Base-by-base conservation (phyloP, 2,329 filamentous ascomycete genomes). In the Zymoseptoria brevis region DNA sequence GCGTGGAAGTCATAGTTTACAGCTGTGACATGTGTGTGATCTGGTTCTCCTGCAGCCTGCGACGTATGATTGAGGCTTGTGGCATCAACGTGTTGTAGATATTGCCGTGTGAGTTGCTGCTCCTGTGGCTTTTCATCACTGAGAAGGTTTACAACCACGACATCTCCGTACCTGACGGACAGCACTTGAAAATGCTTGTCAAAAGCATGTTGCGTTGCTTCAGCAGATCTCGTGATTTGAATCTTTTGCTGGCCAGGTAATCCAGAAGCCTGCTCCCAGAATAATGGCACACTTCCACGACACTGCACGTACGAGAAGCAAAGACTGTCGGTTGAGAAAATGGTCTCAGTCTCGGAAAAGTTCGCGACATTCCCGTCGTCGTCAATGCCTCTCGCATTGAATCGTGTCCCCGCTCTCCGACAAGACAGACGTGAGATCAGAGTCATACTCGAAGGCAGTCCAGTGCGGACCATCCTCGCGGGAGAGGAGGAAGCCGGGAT, bases 1-100 rank as follows among this genome's bases (percentile, higher is more conserved):
- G 92, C 93, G 71, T 97, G 92, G 61, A 99, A 97, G 74, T 99
- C 94, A 71, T 94, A 99, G 69, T 96, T 90, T 0, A 93, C 96
- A 60, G 87, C 83, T 62, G 83, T 83, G 29, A 97, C 75, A 45
- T 96, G 80, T 53, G 88, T 83, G 68, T 93, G 89, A 61, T 90
- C 89, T 19, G 57, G 60, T 45, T 77, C 75, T 8, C 68, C 79
- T 26, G 79, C 78, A 30, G 66, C 59, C 11, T 63, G 64, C 6
- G 77, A 81, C 22, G 77, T 75, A 19, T 73, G 68, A 65, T 87
- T 87, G n/a, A 96, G 75, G 0, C 88, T 84, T 64, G 86, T 94
- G 68, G 87, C 83, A 19, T 77, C 79, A 60, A 96, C 84, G 63
- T 94, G 93, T 61, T 87, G 82, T 57, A 87, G 85, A 73, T 94